These are phyloP conservation scores for Silene noctiflora DNA, from an alignment of 179 eudicot species.

Conservation along the genomic window DNA sequence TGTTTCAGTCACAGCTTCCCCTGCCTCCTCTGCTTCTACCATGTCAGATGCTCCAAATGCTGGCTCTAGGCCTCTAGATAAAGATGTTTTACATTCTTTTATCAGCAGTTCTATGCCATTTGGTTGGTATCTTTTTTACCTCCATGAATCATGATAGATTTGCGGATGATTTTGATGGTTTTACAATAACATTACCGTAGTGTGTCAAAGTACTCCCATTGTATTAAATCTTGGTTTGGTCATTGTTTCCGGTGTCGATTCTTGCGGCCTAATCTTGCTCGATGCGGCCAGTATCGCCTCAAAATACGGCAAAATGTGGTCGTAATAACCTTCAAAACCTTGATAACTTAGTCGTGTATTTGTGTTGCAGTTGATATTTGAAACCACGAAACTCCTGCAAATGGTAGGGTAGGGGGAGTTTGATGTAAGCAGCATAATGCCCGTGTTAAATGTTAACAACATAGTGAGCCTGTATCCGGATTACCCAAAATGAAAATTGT, in stretches of 20 bases:
- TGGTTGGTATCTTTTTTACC: slow-evolving; percentile 49
- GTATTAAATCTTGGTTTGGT: no score
- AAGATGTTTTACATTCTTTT: slow-evolving; percentile 75
- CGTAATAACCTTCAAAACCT: no score
- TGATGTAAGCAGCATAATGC: not conserved
- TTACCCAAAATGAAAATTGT: not conserved
- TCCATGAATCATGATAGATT: slow-evolving; percentile 21
- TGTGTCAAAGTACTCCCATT: not conserved
- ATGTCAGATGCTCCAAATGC: slow-evolving; percentile 67
- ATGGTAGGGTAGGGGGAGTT: not conserved
- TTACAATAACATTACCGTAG: not conserved
- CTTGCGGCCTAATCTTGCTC: no score
- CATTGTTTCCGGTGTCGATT: no score
- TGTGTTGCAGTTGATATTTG: no score
- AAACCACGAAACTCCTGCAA: not conserved
- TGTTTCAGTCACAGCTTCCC: slow-evolving; percentile 67
- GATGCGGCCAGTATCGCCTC: no score
- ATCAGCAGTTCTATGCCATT: slow-evolving; percentile 92
- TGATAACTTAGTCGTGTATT: no score
- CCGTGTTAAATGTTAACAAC: not conserved
- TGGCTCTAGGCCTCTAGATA: slow-evolving; percentile 75
- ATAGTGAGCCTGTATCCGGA: not conserved
- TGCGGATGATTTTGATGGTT: slow-evolving; percentile 14
- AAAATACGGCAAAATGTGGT: no score
- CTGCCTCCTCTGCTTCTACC: slow-evolving; percentile 42